Percentiles rank a stretch among this genome's conserved stretches.
Evolutionary conservation across 257 asterid species (phyloP).

Genomic region (Paraleonurus japonicus): DNA sequence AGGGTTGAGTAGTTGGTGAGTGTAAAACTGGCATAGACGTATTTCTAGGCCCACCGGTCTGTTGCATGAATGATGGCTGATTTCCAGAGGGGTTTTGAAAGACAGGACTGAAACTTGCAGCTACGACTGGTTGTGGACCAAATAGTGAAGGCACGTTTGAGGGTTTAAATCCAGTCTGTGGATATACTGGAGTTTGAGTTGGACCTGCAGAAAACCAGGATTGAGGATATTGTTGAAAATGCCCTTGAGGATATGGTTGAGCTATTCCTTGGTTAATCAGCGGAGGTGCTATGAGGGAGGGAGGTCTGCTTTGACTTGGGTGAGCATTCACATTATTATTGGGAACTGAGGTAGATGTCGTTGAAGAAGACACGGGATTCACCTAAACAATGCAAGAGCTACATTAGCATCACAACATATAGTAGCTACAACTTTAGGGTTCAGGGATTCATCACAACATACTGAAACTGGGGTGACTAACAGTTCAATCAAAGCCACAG

Average conservation of each 20-base stretch:
- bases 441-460: conserved; percentile 32
- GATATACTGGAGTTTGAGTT: conserved; percentile 37
- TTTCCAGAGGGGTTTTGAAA: conserved; percentile 51
- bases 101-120: conserved; percentile 48
- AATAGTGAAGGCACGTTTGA: conserved; percentile 43
- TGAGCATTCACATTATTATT: conserved; percentile 32
- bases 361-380: conserved; percentile 49
- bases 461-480: conserved; percentile 82
- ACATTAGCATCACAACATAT: conserved; percentile 1
- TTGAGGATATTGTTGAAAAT: conserved; percentile 51
- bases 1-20: conserved; percentile 31
- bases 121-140: conserved; percentile 44
- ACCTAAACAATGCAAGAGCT: conserved; percentile 41
- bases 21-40: conserved; percentile 32
- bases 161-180: conserved; percentile 39
- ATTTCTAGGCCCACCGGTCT: conserved; percentile 49
- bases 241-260: conserved; percentile 47
- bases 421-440: background rate
- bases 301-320: conserved; percentile 32
- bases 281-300: conserved; percentile 27
- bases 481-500: conserved; percentile 80
- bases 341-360: conserved; percentile 39
- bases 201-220: conserved; percentile 59
- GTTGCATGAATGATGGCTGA: conserved; percentile 46
- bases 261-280: conserved; percentile 41